Evolutionary conservation across 495 filamentous ascomycete genomes (phyloP), one percentile per base, ranked within the genome.

Genomic region (Oleoguttula mirabilis): DNA sequence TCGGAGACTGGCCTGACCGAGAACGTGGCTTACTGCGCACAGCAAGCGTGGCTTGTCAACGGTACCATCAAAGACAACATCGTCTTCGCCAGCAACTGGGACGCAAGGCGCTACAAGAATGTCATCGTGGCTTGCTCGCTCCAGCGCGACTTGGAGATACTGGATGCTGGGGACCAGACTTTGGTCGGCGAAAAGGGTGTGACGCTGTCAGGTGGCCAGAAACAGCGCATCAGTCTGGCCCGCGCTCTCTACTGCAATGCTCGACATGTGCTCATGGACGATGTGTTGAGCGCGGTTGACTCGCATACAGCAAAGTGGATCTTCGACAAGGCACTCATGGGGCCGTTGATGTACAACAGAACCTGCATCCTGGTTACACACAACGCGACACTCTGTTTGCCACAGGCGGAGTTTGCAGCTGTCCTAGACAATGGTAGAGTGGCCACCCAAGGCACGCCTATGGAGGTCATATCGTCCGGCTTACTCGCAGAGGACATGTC

Each of bases 221-320:
- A 99, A 62, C 90, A 99, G 63, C 77, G 90, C 41, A 95, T 99
- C 23, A 96, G 92, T 20, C 69, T 99, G 17, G 90, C 90, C 12
- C 76, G 90, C 48, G 90, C 92, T 1, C 66, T 99, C 11, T 99
- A 99, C 60, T 92, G 83, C 45, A 85, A 80, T 60, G 88, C 87
- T 12, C 76, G 77, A 32, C 88, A 99, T 59, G 59, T 99, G 10
- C 71, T 99, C 4, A 66, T 99, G 22, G 90, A 99, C 57, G 90
- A 99, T 61, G 94, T 92, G 50, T 70, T 99, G 36, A 95, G 88
- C 55, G 90, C 90, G 14, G 90, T 99, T n/a, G 90, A 99, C 61
- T 94, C 92, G 6, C 90, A 99, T 54, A 96, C 90, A 1, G 88
- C 87, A 8, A 94, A 94, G 63, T 95, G 94, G 76, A 95, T 99